These are phyloP conservation scores for Coelastrella sp. DNA, from an alignment of 139 green algal genomes.

Conservation along the genomic window DNA sequence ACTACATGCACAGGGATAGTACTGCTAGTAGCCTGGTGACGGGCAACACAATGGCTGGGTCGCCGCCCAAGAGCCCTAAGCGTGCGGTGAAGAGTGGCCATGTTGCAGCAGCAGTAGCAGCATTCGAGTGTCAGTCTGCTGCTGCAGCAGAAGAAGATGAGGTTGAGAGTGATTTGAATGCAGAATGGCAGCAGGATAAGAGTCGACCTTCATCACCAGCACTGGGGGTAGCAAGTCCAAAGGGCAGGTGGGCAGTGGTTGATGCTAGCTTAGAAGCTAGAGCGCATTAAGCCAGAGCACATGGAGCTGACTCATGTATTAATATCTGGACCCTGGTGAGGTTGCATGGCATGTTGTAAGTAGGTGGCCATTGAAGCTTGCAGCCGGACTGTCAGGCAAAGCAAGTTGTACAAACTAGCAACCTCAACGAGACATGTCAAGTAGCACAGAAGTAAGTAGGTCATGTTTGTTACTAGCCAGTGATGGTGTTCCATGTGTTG, in stretches of 20 bases:
- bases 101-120: background rate
- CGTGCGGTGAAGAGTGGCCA: background rate
- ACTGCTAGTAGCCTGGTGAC: background rate
- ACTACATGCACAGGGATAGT: background rate
- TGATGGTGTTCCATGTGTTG: too few relatives aligned
- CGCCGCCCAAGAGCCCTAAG: slow-evolving; percentile 24
- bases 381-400: too few relatives aligned
- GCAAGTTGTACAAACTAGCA: too few relatives aligned
- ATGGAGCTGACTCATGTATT: too few relatives aligned
- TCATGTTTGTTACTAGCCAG: too few relatives aligned
- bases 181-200: background rate
- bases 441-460: too few relatives aligned
- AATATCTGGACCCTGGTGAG: too few relatives aligned
- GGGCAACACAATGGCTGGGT: background rate
- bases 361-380: background rate
- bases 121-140: background rate
- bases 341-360: background rate
- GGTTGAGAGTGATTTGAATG: slow-evolving; percentile 21
- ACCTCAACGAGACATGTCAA: too few relatives aligned
- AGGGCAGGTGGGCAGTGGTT: background rate
- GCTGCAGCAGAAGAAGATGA: background rate
- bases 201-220: background rate
- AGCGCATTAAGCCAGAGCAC: background rate
- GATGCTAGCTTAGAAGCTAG: slow-evolving; percentile 5
- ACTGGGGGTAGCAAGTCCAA: background rate